Evolutionary conservation across 768 basidiomycete species (phyloP), one percentile per base, ranked within the genome.

Genomic region (Boletus barrowsii): DNA sequence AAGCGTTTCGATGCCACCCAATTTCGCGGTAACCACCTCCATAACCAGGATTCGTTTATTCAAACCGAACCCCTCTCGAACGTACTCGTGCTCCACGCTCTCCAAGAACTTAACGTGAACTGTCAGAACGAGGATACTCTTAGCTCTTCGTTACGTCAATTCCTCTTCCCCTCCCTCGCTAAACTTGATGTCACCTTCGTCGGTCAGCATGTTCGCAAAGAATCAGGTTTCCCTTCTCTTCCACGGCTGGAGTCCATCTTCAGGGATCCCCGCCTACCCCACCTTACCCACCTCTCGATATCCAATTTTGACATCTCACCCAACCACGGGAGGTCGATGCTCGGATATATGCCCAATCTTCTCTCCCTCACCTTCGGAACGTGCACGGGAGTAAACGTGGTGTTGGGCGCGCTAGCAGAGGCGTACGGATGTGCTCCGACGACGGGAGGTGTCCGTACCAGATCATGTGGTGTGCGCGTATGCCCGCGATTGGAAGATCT

Each of bases 271-370:
- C 80, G 81, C 47, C 74, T 83, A 29, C 76, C 72, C 4, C 61
- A 70, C 51, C 70, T 84, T 36, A 79, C 79, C 30, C 74, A 79
- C 56, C 75, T 84, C 53, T 77, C 78, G 17, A 60, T 85, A 43
- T 75, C 78, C 39, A 71, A 74, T 47, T 79, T 79, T 63, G 68
- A 70, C 44, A 71, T 83, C 55, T 66, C 70, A 10, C 47, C 64
- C 5, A 76, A 75, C 42, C 64, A 73, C 20, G 72, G 71, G 55
- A 70, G 63, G 47, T 66, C 76, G 37, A 71, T 82, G 67, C 70
- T 83, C 14, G 75, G 77, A 8, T 83, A 83, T 67, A 75, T 79
- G 68, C 81, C 80, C 14, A 68, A 72, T 56, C 76, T 83, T 46
- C 65, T 69, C 29, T 76, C 76, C 10, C 67, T 84, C 30, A 73